Evolutionary conservation across 306 rosid species (phyloP), one percentile per base, ranked within the genome.

Genomic region (Sicyos edulis): DNA sequence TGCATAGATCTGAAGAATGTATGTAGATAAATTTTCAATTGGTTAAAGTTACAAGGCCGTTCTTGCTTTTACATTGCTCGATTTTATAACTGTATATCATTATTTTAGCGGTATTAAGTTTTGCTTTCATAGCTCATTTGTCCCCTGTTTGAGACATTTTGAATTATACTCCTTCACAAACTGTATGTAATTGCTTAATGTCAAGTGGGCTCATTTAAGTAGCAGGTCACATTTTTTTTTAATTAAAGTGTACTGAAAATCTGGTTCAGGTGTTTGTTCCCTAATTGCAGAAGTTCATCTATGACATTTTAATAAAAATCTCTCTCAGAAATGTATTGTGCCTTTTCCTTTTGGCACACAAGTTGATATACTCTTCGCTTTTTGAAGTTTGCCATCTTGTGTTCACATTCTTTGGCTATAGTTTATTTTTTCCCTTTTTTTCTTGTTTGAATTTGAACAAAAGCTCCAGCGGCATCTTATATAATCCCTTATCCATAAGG

Each of bases 11-110:
- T 63, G 15, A 15, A 12, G 26, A 37, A 8, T 63, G 1, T 37
- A 1, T 63, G 70, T 37, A 63, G 4, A 37, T 63, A 34, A 62
- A n/a, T 37, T 63, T 24, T 8, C 44, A 37, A 19, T 40, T 8
- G 70, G 6, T 37, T 37, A 22, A 63, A 63, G 26, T 37, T 63
- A 19, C 51, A 34, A 62, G 20, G 24, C 16, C 40, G 37, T 5
- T 63, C 69, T 63, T 37, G 50, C 51, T 63, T n/a, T 63, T 37
- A 63, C 42, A 52, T 52, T 52, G 14, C 54, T 50, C 7, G 17
- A 50, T 50, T 14, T 50, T 50, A 14, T 50, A 5, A 8, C 17
- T 50, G 17, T 14, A 50, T 50, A 13, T 50, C 54, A 16, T 50
- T 14, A 14, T 50, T 50, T 50, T 50, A 50, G 54, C 17, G 54